Evolutionary conservation across 805 yeast genomes (phyloP).

Genomic region (Sugiyamaella floridensis): DNA sequence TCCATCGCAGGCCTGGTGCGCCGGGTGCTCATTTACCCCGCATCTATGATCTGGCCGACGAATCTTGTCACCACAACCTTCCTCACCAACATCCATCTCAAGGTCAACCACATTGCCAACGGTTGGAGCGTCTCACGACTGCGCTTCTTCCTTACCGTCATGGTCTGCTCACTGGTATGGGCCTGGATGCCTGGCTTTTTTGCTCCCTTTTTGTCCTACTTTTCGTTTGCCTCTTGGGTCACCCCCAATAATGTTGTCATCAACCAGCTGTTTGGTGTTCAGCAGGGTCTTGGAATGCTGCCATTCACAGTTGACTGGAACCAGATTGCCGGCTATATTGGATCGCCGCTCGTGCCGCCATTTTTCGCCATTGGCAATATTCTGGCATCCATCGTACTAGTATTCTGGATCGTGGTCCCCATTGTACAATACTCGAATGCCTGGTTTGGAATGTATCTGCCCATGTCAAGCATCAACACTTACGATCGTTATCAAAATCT

Average conservation of each 20-base stretch:
- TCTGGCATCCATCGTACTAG: constrained; percentile 41
- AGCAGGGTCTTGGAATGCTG: constrained; percentile 54
- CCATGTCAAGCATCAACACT: constrained; percentile 44
- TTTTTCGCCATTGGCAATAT: constrained; percentile 40
- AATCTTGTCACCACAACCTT: constrained; percentile 55
- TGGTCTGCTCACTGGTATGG: constrained; percentile 40
- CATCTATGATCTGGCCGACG: constrained; percentile 67
- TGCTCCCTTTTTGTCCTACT: constrained; percentile 50
- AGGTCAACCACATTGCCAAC: constrained; percentile 45
- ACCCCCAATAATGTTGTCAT: constrained; percentile 50
- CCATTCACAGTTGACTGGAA: constrained; percentile 70
- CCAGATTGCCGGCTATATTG: constrained; percentile 47
- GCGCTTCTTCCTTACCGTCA: constrained; percentile 40
- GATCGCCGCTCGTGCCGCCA: constrained; percentile 63
- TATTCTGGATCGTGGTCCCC: constrained; percentile 50
- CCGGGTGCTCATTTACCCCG: constrained; percentile 54
- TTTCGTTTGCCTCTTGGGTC: constrained; percentile 61
- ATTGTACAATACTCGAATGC: constrained; percentile 47
- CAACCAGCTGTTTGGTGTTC: constrained; percentile 58
- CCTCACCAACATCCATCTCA: constrained; percentile 45
- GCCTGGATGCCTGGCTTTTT: constrained; percentile 58
- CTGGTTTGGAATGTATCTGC: constrained; percentile 55
- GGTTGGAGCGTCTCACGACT: constrained; percentile 57
- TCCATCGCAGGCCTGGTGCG: constrained; percentile 60
- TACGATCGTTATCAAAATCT: constrained; percentile 45